Evolutionary conservation across 352 stramenopile species (phyloP), one percentile per base, ranked within the genome.

Genomic region (Globisporangium radiosum): DNA sequence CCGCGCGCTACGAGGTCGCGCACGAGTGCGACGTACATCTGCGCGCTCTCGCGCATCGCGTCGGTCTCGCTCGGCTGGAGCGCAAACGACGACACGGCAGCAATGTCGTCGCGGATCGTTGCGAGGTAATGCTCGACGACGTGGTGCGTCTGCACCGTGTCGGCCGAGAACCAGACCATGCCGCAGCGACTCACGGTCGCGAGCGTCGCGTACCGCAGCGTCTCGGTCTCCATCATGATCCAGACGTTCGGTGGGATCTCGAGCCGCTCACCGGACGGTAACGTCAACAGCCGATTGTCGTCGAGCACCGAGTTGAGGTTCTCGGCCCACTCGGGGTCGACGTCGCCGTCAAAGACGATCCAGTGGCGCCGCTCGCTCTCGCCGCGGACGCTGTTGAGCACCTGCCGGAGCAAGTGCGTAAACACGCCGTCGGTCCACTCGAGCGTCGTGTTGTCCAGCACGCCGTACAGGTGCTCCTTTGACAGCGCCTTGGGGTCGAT

Each of bases 381-480:
- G 57, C 96, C 97, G 57, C 97, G 85, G 47, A 99, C 94, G 59
- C 99, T 99, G 54, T 98, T 98, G 38, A 99, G 78, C 47, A 99
- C 76, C 63, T 97, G 87, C 8, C 98, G 85, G 7, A 99, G 72
- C 42, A 99, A 73, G 63, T 96, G 85, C 25, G 98, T 99, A 65
- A 99, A 99, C 47, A 99, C 86, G 68, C 98, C 98, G 72, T 99
- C 97, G 14, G 93, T 99, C 98, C 98, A 99, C 69, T 99, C 98
- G 3, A 99, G 77, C 1, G 97, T 99, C 38, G 95, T 99, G 55
- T 97, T 97, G 82, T 99, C 98, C 47, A 99, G 81, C n/a, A 88
- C 85, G 62, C 98, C 98, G 72, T 99, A 99, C 6, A 99, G 70
- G 36, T 97, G 86, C 59, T 99, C 96, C 63, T 99, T 99, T 37